Evolutionary conservation across 2,329 filamentous ascomycete genomes (phyloP), one percentile per base, ranked within the genome.

Genomic region (Tolypocladium guangdongense): DNA sequence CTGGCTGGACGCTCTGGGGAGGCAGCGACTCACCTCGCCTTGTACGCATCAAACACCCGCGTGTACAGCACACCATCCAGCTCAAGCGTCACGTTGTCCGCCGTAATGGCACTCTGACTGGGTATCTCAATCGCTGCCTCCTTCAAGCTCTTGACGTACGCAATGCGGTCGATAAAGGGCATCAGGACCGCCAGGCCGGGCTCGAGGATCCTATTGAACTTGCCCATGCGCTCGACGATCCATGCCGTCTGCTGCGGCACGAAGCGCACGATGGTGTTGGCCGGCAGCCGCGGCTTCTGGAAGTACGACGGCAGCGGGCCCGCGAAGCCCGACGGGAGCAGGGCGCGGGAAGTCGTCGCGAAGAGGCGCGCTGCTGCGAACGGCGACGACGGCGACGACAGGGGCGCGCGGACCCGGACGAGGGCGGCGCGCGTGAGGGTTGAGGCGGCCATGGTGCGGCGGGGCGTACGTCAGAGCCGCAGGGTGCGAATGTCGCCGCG

Each of bases 161-260:
- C 88, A 69, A 99, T 97, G 57, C 90, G 87, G 72, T 99, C 93
- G 69, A 99, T 75, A 60, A 97, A 87, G 1, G 93, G 93, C 52
- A 93, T 78, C 61, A 99, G 74, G 58, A 99, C 80, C 24, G 93
- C 91, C 57, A 99, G 77, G 54, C 93, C 93, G 4, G 93, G 93
- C 63, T 96, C 83, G 50, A 99, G 76, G 64, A 99, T 96, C 56
- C 91, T 82, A 73, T 89, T 87, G 76, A 96, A 99, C 72, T 91
- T 93, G 64, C 93, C 93, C 93, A 99, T 99, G 66, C 93, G 91
- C 81, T 99, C 93, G 54, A 99, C 93, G 55, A 99, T 92, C 93
- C 93, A 99, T 70, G 93, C 93, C 63, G 92, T 97, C 76, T 99
- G 93, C 73, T 99, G 93, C n/a, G 93, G 93, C 43, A 99, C 93